Evolutionary conservation across 75 land plant species (phyloP).

Genomic region (Picea sitchensis): DNA sequence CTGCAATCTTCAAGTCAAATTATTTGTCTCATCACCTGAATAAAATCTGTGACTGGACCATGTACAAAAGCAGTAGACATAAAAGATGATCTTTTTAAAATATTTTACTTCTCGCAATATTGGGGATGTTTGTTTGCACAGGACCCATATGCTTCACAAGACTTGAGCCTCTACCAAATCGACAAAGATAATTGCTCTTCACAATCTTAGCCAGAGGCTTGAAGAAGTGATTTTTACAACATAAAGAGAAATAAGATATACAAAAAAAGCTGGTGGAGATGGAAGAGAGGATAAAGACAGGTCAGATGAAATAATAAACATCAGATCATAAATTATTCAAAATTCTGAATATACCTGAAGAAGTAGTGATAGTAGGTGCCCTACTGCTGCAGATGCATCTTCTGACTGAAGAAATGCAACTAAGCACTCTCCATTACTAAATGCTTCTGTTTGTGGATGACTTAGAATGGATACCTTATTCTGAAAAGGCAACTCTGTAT

Average conservation of each 20-base stretch:
- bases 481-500: background rate
- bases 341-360: slow-evolving; percentile 47
- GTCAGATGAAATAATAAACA: background rate
- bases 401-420: slow-evolving; percentile 75
- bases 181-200: too few relatives aligned
- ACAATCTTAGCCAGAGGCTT: too few relatives aligned
- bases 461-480: background rate
- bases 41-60: background rate
- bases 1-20: slow-evolving; percentile 55
- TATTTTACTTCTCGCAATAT: background rate
- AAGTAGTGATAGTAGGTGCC: slow-evolving; percentile 89
- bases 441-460: slow-evolving; percentile 3
- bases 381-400: slow-evolving; percentile 78
- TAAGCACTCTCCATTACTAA: slow-evolving; percentile 40
- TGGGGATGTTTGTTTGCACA: too few relatives aligned
- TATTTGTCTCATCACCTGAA: background rate
- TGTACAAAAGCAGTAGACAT: background rate
- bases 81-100: background rate
- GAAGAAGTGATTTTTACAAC: too few relatives aligned
- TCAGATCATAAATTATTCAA: background rate
- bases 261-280: too few relatives aligned
- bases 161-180: too few relatives aligned
- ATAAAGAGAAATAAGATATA: too few relatives aligned
- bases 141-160: too few relatives aligned
- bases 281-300: too few relatives aligned